Conservation (phyloP, 169 alveolate genomes). For the Plasmodium knowlesi region DNA sequence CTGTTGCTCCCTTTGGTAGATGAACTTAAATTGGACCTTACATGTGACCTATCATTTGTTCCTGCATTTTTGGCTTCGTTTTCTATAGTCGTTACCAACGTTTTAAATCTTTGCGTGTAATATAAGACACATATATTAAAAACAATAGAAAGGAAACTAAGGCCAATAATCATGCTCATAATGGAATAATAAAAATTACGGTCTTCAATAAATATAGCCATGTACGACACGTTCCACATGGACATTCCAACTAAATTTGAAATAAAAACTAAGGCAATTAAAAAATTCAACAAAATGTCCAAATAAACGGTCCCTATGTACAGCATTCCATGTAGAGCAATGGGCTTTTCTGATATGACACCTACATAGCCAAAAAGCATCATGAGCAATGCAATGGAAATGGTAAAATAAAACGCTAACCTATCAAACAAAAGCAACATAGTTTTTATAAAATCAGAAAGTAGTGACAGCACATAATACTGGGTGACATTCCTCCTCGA, state of each 20-base stretch:
- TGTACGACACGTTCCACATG: neutral
- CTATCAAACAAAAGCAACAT: constrained; percentile 31
- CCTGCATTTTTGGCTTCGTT: neutral
- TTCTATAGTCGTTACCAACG: neutral
- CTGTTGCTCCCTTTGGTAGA: neutral
- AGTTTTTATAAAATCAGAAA: constrained; percentile 38
- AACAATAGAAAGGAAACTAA: constrained; percentile 26
- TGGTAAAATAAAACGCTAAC: neutral
- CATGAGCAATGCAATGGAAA: neutral
- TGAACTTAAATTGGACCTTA: neutral
- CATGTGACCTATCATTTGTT: neutral
- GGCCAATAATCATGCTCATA: neutral
- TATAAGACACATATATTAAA: constrained; percentile 24
- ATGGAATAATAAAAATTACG: constrained; percentile 30
- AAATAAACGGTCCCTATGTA: constrained; percentile 22
- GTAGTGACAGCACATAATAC: constrained; percentile 30
- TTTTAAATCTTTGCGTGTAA: constrained; percentile 26
- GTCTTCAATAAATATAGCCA: neutral
- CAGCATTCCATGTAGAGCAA: neutral
- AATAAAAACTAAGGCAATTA: constrained; percentile 3
- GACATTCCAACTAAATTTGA: constrained; percentile 13
- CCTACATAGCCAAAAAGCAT: constrained; percentile 68
- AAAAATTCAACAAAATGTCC: constrained; percentile 27
- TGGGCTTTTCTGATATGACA: constrained; percentile 20
- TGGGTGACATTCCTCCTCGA: constrained; percentile 11